Evolutionary conservation across 352 stramenopile genomes (phyloP), one percentile per base, ranked within the genome.

Genomic region (Phytopythium helicoides): DNA sequence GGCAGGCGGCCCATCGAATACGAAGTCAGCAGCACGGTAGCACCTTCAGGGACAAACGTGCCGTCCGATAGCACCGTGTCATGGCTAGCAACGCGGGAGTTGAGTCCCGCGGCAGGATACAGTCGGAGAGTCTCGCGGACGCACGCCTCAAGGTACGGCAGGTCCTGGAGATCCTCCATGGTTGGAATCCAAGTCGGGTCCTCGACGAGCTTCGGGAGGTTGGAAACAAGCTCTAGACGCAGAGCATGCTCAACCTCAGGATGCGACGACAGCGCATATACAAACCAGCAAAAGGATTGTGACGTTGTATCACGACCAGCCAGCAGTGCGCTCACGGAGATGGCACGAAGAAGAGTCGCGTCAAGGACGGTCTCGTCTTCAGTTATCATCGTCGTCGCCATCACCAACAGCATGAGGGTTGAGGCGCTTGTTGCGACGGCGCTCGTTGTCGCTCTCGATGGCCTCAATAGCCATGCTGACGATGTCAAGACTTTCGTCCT

Each of bases 101-200:
- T 52, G 18, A 79, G 54, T 37, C 54, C 56, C 25, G 73, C 66
- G 45, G 64, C 60, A n/a, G 84, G 76, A 35, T 83, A 73, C 6
- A 94, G 59, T 2, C 82, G 71, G 45, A 94, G 62, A 7, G 66
- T 66, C 48, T 94, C 85, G 10, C 66, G 64, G 28, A 92, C 70
- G 9, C 71, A 73, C 9, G 78, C 82, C 35, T 85, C 68, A 9
- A 92, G 48, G 36, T 88, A 91, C 36, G 69, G 50, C 0, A 94
- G 54, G 0, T 54, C 47, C 22, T 79, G 64, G 5, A 85, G 48
- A 6, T 86, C 52, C 23, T 88, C 80, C 41, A 72, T 73, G 1
- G 59, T 68, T 6, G 75, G 72, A 36, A 73, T 52, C 16, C 66
- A 70, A 7, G 58, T 55, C 9, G 50, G 3, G 14, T 52, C 57